Conservation (phyloP, 1,284 basidiomycete species). For the Thelephora terrestris region DNA sequence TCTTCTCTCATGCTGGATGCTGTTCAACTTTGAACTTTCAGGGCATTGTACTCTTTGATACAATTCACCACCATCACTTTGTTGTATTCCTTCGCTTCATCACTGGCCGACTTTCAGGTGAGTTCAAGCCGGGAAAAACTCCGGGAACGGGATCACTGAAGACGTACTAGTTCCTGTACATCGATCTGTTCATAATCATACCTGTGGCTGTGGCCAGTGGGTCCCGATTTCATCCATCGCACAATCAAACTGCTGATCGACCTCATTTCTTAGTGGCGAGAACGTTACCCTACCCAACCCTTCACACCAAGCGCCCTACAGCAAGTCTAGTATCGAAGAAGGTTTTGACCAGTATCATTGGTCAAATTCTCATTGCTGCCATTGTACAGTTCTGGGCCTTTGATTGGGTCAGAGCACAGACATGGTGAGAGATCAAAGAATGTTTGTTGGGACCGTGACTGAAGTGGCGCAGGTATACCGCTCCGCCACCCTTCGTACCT, state of each 20-base stretch:
- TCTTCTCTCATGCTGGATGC: not conserved
- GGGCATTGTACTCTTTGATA: constrained; percentile 86
- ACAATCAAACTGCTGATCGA: constrained; percentile 8
- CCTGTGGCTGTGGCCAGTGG: constrained; percentile 91
- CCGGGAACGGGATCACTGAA: constrained; percentile 7
- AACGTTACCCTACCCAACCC: constrained; percentile 80
- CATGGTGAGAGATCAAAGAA: constrained; percentile 47
- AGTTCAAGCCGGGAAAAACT: constrained; percentile 14
- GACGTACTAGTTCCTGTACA: constrained; percentile 77
- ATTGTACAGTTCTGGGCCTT: constrained; percentile 82
- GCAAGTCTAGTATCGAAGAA: constrained; percentile 95
- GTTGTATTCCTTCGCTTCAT: constrained; percentile 93
- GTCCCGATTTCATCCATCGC: constrained; percentile 20
- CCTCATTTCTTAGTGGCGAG: constrained; percentile 67
- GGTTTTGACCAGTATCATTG: constrained; percentile 88
- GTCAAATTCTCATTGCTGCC: constrained; percentile 86
- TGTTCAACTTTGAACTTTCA: constrained; percentile 19
- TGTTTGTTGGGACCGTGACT: not conserved
- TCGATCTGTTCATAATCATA: constrained; percentile 96
- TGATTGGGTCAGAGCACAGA: constrained; percentile 77
- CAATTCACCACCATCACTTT: constrained; percentile 87
- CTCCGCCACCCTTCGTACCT: constrained; percentile 44
- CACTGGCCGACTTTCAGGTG: constrained; percentile 93
- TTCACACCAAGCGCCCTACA: constrained; percentile 88
- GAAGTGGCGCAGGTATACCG: constrained; percentile 43